A percentile compares a stretch with the other conserved stretches of the same genome.
These are phyloP conservation scores for Orbilia quercus DNA, from an alignment of 2,329 filamentous ascomycete species.

Conservation along the genomic window DNA sequence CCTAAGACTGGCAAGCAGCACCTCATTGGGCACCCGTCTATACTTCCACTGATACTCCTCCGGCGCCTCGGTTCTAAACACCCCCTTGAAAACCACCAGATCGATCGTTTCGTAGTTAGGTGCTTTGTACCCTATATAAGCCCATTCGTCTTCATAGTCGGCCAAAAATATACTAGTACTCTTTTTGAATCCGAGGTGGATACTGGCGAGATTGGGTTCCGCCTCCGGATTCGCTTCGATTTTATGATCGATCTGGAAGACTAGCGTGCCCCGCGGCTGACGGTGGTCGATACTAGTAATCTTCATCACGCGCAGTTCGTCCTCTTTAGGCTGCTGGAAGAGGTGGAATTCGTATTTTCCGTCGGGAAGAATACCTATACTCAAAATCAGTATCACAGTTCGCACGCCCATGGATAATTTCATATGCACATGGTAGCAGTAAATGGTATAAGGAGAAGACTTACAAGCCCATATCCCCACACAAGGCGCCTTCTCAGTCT, in stretches of 20 bases:
- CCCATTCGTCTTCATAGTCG: slow-evolving; percentile 9
- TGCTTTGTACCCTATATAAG: slow-evolving; percentile 6
- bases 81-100: not conserved
- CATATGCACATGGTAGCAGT: too few relatives aligned
- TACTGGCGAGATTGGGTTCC: not conserved
- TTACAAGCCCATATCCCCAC: slow-evolving; percentile 42
- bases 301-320: slow-evolving; percentile 10
- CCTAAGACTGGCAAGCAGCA: not conserved
- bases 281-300: slow-evolving; percentile 10
- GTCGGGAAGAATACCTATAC: slow-evolving; percentile 23
- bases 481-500: not conserved
- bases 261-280: not conserved
- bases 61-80: not conserved
- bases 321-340: slow-evolving; percentile 7
- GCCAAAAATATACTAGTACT: slow-evolving; percentile 3
- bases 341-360: slow-evolving; percentile 35
- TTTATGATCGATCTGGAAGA: not conserved
- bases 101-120: slow-evolving; percentile 16
- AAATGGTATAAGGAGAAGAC: too few relatives aligned
- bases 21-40: slow-evolving; percentile 13
- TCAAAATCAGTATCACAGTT: not conserved
- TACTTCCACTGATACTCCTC: slow-evolving; percentile 27
- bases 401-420: not conserved
- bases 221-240: slow-evolving; percentile 1
- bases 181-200: not conserved